phyloP scores from a whole-genome alignment of 768 basidiomycete species.

The Exidia glandulosa region DNA sequence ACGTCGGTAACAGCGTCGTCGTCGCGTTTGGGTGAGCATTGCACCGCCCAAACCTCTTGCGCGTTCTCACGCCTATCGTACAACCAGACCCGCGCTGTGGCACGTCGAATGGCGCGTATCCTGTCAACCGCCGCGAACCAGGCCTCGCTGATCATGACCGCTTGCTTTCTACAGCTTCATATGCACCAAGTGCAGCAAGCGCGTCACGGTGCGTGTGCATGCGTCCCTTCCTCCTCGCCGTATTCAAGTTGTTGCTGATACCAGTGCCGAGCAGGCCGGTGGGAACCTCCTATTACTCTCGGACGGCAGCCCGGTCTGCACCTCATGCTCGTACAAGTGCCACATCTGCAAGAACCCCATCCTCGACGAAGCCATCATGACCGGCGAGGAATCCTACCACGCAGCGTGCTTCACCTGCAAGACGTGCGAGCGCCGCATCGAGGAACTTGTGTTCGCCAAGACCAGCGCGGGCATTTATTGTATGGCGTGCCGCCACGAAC shows the following conservation, averaged over 20 bases:
- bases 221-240: too few species aligned
- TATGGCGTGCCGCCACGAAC: conserved; percentile 96
- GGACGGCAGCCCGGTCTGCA: conserved; percentile 94
- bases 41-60: not conserved
- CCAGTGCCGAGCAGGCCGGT: conserved; percentile 40
- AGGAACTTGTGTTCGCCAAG: conserved; percentile 97
- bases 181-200: conserved; percentile 88
- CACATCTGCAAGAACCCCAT: conserved; percentile 90
- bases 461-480: conserved; percentile 98
- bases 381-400: conserved; percentile 96
- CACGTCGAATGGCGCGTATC: conserved; percentile 60
- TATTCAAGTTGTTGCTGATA: not conserved
- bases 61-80: not conserved
- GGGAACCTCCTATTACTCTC: conserved; percentile 94
- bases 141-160: too few species aligned
- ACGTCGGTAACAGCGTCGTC: conserved; percentile 74
- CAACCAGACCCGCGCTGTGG: conserved; percentile 86
- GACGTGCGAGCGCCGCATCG: conserved; percentile 87
- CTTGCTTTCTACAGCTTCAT: conserved; percentile 50
- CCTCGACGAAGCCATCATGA: conserved; percentile 98
- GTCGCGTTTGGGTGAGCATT: conserved; percentile 94
- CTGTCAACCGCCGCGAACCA: not conserved
- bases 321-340: conserved; percentile 90
- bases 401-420: conserved; percentile 98
- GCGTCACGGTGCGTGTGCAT: conserved; percentile 42